Conservation (phyloP, 495 filamentous ascomycete genomes). For the Aspergillus biplanus region DNA sequence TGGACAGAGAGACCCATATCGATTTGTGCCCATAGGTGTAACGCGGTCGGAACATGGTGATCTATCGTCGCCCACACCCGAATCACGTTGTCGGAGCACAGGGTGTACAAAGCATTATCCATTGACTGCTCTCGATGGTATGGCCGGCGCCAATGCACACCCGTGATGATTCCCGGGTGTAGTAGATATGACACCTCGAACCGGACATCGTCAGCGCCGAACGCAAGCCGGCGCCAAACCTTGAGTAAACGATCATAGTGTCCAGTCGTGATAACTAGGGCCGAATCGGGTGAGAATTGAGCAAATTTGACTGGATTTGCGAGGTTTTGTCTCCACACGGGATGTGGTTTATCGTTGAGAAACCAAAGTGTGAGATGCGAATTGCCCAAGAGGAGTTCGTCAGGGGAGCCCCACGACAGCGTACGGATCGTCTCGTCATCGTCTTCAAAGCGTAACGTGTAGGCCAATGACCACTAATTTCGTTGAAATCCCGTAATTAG, state of each 20-base stretch:
- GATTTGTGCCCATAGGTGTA: conserved; percentile 82
- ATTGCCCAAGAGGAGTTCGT: conserved; percentile 81
- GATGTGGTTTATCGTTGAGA: conserved; percentile 46
- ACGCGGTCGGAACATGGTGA: conserved; percentile 66
- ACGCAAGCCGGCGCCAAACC: conserved; percentile 89
- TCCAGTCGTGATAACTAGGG: conserved; percentile 81
- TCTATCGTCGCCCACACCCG: conserved; percentile 84
- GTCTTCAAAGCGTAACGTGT: conserved; percentile 45
- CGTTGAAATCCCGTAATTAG: conserved; percentile 19
- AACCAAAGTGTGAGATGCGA: conserved; percentile 73
- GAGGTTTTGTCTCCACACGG: conserved; percentile 75
- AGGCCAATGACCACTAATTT: conserved; percentile 57
- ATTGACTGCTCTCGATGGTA: conserved; percentile 75
- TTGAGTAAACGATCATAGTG: conserved; percentile 83
- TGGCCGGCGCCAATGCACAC: conserved; percentile 82
- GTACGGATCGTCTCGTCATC: conserved; percentile 56
- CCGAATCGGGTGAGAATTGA: conserved; percentile 81
- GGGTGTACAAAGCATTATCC: conserved; percentile 91
- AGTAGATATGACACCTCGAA: conserved; percentile 91
- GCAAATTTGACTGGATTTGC: conserved; percentile 77
- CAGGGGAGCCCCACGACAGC: conserved; percentile 82
- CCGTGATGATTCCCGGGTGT: conserved; percentile 79
- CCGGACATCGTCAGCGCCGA: conserved; percentile 77
- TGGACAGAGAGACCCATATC: conserved; percentile 78
- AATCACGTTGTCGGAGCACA: conserved; percentile 81